Evolutionary conservation across 202 grass and related monocot genomes (phyloP), one percentile per base, ranked within the genome.

Genomic region (Schoenoplectus tabernaemontani): DNA sequence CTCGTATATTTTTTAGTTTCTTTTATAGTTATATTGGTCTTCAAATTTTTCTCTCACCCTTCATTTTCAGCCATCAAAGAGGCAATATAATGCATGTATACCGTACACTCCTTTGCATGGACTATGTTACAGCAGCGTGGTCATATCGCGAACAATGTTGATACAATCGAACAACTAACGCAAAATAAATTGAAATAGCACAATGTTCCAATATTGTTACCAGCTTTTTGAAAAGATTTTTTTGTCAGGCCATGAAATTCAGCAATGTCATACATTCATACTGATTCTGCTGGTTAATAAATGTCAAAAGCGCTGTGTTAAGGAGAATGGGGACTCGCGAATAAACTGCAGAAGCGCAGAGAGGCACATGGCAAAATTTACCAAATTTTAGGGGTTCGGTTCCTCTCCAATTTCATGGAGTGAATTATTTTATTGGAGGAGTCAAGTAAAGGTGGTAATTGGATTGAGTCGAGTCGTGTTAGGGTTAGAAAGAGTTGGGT

Each of bases 241-340:
- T 28, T 17, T 74, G 46, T 53, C 69, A 74, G 69, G 6, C 13
- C 26, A 53, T 74, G 69, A 33, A 74, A 53, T 50, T 74, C 69
- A 74, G 46, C 12, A 33, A 33, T 74, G 28, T 54, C 24, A 50
- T n/a, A 51, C 13, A 38, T 26, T 13, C n/a, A 2, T 44, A 24
- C 16, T 64, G n/a, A 23, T 26, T 44, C 65, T 46, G 23, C 42
- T 30, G 24, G 5, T 72, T 50, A n/a, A 60, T 65, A 72, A 50
- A 50, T 72, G 50, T 72, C 42, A 72, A 70, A 70, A 70, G 65
- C 24, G 44, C 44, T 12, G 10, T 48, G 59, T n/a, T n/a, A n/a
- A n/a, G n/a, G n/a, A n/a, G n/a, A n/a, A n/a, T n/a, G n/a, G n/a
- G n/a, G n/a, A n/a, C n/a, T n/a, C n/a, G n/a, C n/a, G n/a, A n/a